Evolutionary conservation across 441 rosid genomes (phyloP), one percentile per base, ranked within the genome.

Genomic region (Manihot esculenta): DNA sequence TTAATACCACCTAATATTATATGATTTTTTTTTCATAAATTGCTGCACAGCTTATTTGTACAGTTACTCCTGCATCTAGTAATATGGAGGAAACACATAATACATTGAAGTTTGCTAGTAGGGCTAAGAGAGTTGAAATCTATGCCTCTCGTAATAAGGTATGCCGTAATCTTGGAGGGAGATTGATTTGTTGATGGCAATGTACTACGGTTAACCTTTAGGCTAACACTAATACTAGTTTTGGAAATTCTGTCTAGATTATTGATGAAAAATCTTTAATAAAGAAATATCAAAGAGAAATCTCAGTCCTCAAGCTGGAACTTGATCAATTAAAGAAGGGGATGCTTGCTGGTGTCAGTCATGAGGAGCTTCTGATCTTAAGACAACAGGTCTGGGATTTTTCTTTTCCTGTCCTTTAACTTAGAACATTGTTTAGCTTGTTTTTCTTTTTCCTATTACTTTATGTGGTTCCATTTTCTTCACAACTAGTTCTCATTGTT

Each of bases 71-170:
- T 69, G 98, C 99, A 64, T 94, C 99, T 27, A 96, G 99, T 84
- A 96, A 84, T 77, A 78, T 86, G 84, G 99, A 96, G 81, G 99
- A 96, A 86, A 96, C 99, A 55, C 98, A 96, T 74, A 96, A 94
- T 74, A 96, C 99, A 35, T 73, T 94, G 81, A 96, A 96, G 87
- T 96, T 96, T 72, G 99, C 99, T 64, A 94, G 93, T 83, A 84
- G 99, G 82, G 99, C 99, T 69, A 96, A 96, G 85, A 86, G 94
- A 64, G 96, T 96, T 66, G 99, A 96, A 79, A 96, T 96, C 45
- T 87, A 83, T 83, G 99, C 99, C 70, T 94, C 98, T 47, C 95
- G 98, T 61, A 96, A 96, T 80, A 92, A 92, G 98, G 99, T 96
- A 30, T 77, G 82, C 66, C 69, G 69, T 44, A 71, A 69, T 63